Conservation (phyloP, 2,329 filamentous ascomycete genomes). For the Diaporthe sp. region DNA sequence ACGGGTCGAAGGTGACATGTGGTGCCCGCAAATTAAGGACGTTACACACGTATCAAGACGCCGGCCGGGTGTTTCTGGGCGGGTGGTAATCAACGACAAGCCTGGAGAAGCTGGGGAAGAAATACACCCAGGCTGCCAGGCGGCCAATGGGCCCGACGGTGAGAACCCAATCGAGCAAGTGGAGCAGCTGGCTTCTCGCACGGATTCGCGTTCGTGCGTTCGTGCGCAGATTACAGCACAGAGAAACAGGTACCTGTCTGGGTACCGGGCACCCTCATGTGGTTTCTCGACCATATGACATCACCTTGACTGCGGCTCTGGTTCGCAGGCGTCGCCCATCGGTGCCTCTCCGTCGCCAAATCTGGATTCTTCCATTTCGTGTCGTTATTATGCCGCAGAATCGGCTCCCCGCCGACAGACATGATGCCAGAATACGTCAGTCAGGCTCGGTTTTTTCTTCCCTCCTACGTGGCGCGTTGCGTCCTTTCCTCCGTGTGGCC, state of each 20-base stretch:
- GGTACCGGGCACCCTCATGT: no score
- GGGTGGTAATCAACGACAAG: background rate
- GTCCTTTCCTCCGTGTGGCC: no score
- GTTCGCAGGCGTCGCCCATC: background rate
- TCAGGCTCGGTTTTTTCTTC: background rate
- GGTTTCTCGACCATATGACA: background rate
- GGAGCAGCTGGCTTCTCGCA: slow-evolving; percentile 16
- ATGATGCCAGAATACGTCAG: slow-evolving; percentile 13
- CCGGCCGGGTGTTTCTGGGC: slow-evolving; percentile 17
- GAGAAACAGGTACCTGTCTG: background rate
- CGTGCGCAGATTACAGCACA: background rate
- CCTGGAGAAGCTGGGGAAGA: slow-evolving; percentile 10
- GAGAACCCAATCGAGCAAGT: slow-evolving; percentile 23
- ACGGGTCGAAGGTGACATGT: background rate
- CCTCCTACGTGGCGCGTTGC: background rate
- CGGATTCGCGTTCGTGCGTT: slow-evolving; percentile 6
- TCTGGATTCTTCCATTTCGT: background rate
- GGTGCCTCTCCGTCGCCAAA: background rate
- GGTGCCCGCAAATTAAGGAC: slow-evolving; percentile 27
- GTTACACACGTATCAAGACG: slow-evolving; percentile 14
- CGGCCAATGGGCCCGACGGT: background rate
- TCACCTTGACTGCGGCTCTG: background rate
- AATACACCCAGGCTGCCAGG: background rate
- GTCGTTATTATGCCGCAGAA: background rate
- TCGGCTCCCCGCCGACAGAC: background rate